Conservation (phyloP, 1,284 basidiomycete species). For the Cryptococcus sp. region DNA sequence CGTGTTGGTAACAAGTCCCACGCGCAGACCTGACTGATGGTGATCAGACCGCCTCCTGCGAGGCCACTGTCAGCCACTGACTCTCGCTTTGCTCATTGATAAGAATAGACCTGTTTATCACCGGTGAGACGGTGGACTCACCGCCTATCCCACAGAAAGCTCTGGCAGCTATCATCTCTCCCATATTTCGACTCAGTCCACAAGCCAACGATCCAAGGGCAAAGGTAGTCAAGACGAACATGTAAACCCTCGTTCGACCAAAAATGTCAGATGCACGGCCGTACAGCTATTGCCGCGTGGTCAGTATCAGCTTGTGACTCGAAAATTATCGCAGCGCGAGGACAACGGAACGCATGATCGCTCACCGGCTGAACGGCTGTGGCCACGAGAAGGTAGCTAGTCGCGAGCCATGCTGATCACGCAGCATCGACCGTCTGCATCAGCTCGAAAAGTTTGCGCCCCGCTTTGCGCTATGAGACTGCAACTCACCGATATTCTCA, state of each 20-base stretch:
- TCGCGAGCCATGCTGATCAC: conserved; percentile 25
- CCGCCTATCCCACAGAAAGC: conserved; percentile 28
- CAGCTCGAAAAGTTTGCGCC: too few species aligned
- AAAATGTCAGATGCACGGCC: conserved; percentile 27
- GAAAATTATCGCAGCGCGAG: background rate
- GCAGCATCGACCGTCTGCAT: background rate
- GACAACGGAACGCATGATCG: background rate
- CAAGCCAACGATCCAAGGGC: conserved; percentile 23
- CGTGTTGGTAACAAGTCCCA: conserved; percentile 25
- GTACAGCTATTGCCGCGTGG: conserved; percentile 14
- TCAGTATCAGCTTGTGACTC: too few species aligned
- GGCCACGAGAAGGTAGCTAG: conserved; percentile 26
- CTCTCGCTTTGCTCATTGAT: too few species aligned
- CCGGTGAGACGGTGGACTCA: background rate
- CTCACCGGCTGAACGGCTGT: conserved; percentile 28
- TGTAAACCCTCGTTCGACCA: conserved; percentile 22
- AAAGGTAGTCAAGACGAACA: conserved; percentile 23
- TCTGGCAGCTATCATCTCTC: conserved; percentile 25
- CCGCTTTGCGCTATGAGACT: background rate
- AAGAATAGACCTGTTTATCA: background rate
- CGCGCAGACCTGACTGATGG: conserved; percentile 25
- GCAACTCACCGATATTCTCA: conserved; percentile 15
- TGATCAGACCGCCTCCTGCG: conserved; percentile 25
- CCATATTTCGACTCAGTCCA: conserved; percentile 17
- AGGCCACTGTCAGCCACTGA: background rate